phyloP scores from a whole-genome alignment of 495 filamentous ascomycete species.

The Aspergillus saccharolyticus region DNA sequence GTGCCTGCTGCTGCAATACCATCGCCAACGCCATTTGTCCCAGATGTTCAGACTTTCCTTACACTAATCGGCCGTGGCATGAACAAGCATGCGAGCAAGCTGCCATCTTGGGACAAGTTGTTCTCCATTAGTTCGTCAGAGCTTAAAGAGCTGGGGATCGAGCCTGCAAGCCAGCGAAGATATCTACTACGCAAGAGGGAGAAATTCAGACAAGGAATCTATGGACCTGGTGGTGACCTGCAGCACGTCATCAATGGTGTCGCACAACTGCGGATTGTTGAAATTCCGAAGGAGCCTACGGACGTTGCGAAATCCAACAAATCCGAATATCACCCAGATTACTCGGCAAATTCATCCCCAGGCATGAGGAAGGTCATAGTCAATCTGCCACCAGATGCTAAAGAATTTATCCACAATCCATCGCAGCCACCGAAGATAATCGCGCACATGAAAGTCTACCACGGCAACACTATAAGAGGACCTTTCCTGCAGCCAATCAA shows the following conservation, averaged over 20 bases:
- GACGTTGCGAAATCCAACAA: slow-evolving; percentile 2
- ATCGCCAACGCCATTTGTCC: slow-evolving; percentile 73
- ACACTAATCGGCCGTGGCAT: slow-evolving; percentile 85
- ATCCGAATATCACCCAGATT: slow-evolving; percentile 4
- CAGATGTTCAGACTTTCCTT: slow-evolving; percentile 87
- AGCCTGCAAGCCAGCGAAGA: slow-evolving; percentile 70
- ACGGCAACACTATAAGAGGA: slow-evolving; percentile 61
- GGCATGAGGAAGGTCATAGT: slow-evolving; percentile 60
- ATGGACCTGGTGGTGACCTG: slow-evolving; percentile 75
- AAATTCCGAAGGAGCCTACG: slow-evolving; percentile 42
- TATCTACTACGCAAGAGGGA: slow-evolving; percentile 87
- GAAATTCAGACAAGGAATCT: slow-evolving; percentile 67
- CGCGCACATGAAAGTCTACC: slow-evolving; percentile 58
- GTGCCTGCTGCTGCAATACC: slow-evolving; percentile 46
- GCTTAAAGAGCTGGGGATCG: slow-evolving; percentile 76
- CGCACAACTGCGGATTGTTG: slow-evolving; percentile 63
- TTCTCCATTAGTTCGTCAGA: slow-evolving; percentile 74
- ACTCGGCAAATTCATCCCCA: slow-evolving; percentile 45
- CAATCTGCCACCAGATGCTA: slow-evolving; percentile 60
- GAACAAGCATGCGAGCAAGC: slow-evolving; percentile 69
- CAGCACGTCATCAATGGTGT: slow-evolving; percentile 65
- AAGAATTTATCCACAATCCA: slow-evolving; percentile 35
- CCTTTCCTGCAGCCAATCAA: slow-evolving; percentile 64
- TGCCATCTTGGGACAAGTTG: slow-evolving; percentile 82
- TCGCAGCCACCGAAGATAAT: slow-evolving; percentile 45